Conservation (phyloP, 1,284 basidiomycete species). For the Sporisorium exsertum region DNA sequence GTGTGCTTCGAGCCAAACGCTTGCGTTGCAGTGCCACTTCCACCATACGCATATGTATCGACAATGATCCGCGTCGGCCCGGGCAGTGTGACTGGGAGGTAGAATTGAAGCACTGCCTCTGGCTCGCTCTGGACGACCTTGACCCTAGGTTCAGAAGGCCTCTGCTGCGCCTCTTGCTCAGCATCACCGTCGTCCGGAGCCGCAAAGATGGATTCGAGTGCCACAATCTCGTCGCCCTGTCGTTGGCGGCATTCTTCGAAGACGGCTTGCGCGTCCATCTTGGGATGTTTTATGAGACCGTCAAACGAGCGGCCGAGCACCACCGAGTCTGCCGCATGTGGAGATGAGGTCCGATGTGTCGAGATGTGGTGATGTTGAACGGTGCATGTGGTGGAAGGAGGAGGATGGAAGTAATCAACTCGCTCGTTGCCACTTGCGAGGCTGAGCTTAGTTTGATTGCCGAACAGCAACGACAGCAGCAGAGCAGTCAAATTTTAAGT, state of each 20-base stretch:
- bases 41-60: constrained; percentile 10
- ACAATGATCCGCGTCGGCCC: constrained; percentile 26
- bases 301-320: background rate
- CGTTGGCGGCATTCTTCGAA: constrained; percentile 37
- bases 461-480: constrained; percentile 8
- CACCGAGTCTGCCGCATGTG: background rate
- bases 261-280: constrained; percentile 20
- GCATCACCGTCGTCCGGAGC: background rate
- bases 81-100: constrained; percentile 34
- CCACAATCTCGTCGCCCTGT: constrained; percentile 50
- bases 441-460: constrained; percentile 12
- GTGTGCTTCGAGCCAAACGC: background rate
- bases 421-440: background rate
- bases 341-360: background rate
- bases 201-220: constrained; percentile 51
- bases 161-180: too few relatives aligned
- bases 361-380: background rate
- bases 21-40: background rate
- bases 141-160: constrained; percentile 18
- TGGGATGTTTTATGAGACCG: constrained; percentile 15
- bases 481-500: constrained; percentile 2
- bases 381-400: background rate
- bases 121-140: constrained; percentile 16
- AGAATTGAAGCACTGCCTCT: constrained; percentile 21
- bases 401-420: background rate